phyloP scores from a whole-genome alignment of 139 green algal species.

The Volvox reticuliferus region DNA sequence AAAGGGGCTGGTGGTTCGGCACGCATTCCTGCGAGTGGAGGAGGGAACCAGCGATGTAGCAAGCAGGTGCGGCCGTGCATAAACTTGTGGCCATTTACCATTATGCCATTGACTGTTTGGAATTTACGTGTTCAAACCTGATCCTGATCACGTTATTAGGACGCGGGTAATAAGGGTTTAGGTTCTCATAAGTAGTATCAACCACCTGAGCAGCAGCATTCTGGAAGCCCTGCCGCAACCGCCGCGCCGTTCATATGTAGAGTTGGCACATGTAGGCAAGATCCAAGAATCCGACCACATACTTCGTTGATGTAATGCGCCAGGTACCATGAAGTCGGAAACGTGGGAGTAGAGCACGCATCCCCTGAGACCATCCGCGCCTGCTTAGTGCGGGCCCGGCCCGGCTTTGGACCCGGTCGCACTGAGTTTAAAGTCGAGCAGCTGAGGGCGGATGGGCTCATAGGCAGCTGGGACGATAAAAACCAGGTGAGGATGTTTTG shows the following conservation, averaged over 20 bases:
- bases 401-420: constrained; percentile 7
- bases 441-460: constrained; percentile 48
- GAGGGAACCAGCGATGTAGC: constrained; percentile 13
- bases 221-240: too few species aligned
- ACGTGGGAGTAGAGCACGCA: constrained; percentile 71
- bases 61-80: constrained; percentile 5
- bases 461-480: constrained; percentile 47
- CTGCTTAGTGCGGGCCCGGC: constrained; percentile 41
- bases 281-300: too few species aligned
- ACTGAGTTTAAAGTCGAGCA: constrained; percentile 51
- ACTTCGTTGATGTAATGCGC: too few species aligned
- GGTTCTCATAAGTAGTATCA: too few species aligned
- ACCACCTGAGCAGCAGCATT: too few species aligned
- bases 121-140: too few species aligned
- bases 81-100: not conserved
- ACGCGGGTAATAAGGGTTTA: too few species aligned
- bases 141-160: too few species aligned
- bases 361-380: constrained; percentile 23
- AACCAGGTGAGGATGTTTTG: constrained; percentile 13
- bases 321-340: constrained; percentile 60
- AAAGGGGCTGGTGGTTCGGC: constrained; percentile 39
- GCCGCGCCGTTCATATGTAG: too few species aligned
- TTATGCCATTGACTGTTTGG: too few species aligned
- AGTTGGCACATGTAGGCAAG: too few species aligned
- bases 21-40: constrained; percentile 61